phyloP scores from a whole-genome alignment of 2,329 filamentous ascomycete species.

The Exophiala lecanii-corni region DNA sequence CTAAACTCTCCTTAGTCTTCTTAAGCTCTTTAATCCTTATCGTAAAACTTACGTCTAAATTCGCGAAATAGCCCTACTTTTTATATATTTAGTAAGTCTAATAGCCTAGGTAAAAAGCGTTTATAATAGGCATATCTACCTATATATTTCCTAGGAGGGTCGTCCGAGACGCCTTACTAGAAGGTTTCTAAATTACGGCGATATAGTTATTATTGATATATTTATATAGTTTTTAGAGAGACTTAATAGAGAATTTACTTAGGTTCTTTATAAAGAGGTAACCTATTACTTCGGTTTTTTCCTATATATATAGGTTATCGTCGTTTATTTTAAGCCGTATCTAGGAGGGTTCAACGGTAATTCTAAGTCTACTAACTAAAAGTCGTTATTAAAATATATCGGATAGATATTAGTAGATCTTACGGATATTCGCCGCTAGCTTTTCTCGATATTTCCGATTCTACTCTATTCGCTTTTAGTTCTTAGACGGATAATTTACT shows the following conservation, averaged over 20 bases:
- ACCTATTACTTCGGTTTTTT: slow-evolving; percentile 12
- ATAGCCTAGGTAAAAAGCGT: slow-evolving; percentile 11
- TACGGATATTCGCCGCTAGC: slow-evolving; percentile 9
- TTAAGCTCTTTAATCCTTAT: slow-evolving; percentile 11
- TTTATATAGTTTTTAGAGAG: slow-evolving; percentile 10
- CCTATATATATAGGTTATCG: slow-evolving; percentile 8
- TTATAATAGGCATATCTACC: slow-evolving; percentile 8
- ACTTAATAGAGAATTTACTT: slow-evolving; percentile 11
- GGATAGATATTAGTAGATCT: slow-evolving; percentile 8
- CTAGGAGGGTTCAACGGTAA: slow-evolving; percentile 9
- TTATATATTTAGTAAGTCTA: slow-evolving; percentile 10
- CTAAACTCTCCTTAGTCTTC: slow-evolving; percentile 11
- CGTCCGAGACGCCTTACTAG: slow-evolving; percentile 6
- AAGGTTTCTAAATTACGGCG: slow-evolving; percentile 10
- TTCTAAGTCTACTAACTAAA: slow-evolving; percentile 10
- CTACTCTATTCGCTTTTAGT: slow-evolving; percentile 10
- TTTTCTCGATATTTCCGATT: slow-evolving; percentile 13
- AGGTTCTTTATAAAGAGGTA: slow-evolving; percentile 11
- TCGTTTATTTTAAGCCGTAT: slow-evolving; percentile 12
- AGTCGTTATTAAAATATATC: slow-evolving; percentile 9
- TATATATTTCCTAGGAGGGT: slow-evolving; percentile 5
- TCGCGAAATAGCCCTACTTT: slow-evolving; percentile 11
- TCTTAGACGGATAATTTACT: slow-evolving; percentile 10
- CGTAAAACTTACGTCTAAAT: slow-evolving; percentile 14
- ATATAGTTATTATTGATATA: slow-evolving; percentile 10